Conservation (phyloP, 345 rosid species). For the Raphanus raphanistrum region DNA sequence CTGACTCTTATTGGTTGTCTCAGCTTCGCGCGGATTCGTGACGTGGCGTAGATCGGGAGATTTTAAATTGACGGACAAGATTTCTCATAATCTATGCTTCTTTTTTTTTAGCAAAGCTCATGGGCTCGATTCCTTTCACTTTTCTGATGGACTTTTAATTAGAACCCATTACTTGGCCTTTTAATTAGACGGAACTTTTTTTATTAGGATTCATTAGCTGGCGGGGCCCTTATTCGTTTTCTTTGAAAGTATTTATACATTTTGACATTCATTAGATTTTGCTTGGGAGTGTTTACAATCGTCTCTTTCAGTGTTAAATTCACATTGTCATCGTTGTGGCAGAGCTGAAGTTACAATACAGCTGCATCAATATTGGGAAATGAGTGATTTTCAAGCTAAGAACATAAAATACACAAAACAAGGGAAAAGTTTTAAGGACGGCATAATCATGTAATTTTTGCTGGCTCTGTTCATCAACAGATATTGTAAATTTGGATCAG, state of each 20-base stretch:
- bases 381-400: slow-evolving; percentile 2
- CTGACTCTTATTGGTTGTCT: slow-evolving; percentile 15
- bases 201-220: not conserved
- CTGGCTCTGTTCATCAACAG: slow-evolving; percentile 14
- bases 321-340: not conserved
- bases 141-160: not conserved
- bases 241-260: not conserved
- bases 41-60: not conserved
- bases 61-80: not conserved
- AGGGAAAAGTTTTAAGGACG: slow-evolving; percentile 5
- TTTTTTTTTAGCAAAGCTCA: not conserved
- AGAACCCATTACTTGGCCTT: too few species aligned
- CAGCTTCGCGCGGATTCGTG: not conserved
- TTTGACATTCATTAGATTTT: not conserved
- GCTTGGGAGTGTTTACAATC: not conserved
- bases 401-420: slow-evolving; percentile 9
- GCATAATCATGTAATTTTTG: slow-evolving; percentile 8
- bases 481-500: slow-evolving; percentile 30
- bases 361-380: not conserved
- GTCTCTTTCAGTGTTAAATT: not conserved
- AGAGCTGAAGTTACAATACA: not conserved
- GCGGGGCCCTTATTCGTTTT: not conserved
- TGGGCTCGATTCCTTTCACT: not conserved
- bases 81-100: not conserved
- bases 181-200: too few species aligned